phyloP scores from a whole-genome alignment of 257 asterid species.

The Agastache rugosa region DNA sequence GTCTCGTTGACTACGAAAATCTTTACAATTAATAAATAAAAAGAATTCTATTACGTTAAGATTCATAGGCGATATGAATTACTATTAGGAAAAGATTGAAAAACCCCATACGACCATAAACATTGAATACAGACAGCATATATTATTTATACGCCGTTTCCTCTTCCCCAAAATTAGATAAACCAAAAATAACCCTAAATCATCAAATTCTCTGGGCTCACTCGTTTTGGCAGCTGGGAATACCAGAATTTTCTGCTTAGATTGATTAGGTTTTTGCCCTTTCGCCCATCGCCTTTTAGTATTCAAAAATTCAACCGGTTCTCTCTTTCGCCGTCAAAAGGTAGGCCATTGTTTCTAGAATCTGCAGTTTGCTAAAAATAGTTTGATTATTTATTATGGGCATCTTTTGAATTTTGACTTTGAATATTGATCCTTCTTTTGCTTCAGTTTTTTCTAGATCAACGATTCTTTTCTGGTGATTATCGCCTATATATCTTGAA shows the following conservation, averaged over 20 bases:
- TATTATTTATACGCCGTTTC: neutral
- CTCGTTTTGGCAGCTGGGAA: neutral
- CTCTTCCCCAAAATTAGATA: neutral
- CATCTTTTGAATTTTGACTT: conserved; percentile 1
- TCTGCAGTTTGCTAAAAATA: neutral
- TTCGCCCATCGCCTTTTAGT: neutral
- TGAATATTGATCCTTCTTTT: neutral
- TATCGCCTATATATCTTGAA: neutral
- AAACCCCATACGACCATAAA: too few species aligned
- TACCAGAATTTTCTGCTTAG: neutral
- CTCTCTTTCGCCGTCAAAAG: conserved; percentile 16
- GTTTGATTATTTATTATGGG: conserved; percentile 8
- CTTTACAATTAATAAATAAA: too few species aligned
- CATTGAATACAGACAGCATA: too few species aligned
- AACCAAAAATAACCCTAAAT: neutral
- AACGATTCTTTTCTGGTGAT: neutral
- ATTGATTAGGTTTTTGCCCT: conserved; percentile 1
- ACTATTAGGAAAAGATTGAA: too few species aligned
- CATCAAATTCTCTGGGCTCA: neutral
- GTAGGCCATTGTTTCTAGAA: neutral
- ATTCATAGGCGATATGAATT: too few species aligned
- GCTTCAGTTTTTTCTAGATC: neutral
- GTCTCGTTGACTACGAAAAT: too few species aligned
- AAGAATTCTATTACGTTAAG: too few species aligned
- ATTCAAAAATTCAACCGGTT: neutral